Evolutionary conservation across 345 rosid genomes (phyloP).

Genomic region (Eucalyptus viminalis): DNA sequence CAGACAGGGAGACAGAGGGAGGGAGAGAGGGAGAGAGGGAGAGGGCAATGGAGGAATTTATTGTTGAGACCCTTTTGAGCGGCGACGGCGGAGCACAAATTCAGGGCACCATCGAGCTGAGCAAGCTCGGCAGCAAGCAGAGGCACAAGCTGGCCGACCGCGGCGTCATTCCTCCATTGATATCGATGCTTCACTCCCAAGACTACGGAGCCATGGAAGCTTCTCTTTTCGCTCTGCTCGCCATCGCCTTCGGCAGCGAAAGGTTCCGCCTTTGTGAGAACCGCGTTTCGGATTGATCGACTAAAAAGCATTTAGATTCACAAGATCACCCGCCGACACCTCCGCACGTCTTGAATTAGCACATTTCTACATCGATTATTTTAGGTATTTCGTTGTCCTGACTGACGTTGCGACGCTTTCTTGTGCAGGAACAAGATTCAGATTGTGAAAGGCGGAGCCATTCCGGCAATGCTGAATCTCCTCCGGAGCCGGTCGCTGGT

Average conservation of each 20-base stretch:
- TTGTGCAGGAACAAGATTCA: conserved; percentile 56
- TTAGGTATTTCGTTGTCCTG: not conserved
- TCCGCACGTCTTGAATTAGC: not conserved
- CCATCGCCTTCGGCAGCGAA: conserved; percentile 84
- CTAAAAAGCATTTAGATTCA: not conserved
- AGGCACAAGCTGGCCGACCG: conserved; percentile 49
- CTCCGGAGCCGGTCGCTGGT: conserved; percentile 25
- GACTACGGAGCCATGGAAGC: conserved; percentile 55
- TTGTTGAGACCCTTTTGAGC: conserved; percentile 33
- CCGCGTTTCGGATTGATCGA: not conserved
- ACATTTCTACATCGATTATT: no score
- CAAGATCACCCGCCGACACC: not conserved
- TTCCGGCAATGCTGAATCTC: conserved; percentile 48
- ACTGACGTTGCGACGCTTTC: not conserved
- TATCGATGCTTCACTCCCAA: conserved; percentile 58
- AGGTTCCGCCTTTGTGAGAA: conserved; percentile 15
- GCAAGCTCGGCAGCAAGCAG: conserved; percentile 13
- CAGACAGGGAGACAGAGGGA: not conserved
- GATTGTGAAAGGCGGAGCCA: conserved; percentile 53
- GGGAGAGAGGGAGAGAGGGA: not conserved
- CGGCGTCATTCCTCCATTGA: conserved; percentile 53
- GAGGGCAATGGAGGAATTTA: conserved; percentile 32
- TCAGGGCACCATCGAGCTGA: conserved; percentile 48
- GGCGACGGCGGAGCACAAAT: conserved; percentile 43
- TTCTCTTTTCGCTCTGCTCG: conserved; percentile 60